Evolutionary conservation across 257 asterid species (phyloP).

Genomic region (Capsicum pubescens): DNA sequence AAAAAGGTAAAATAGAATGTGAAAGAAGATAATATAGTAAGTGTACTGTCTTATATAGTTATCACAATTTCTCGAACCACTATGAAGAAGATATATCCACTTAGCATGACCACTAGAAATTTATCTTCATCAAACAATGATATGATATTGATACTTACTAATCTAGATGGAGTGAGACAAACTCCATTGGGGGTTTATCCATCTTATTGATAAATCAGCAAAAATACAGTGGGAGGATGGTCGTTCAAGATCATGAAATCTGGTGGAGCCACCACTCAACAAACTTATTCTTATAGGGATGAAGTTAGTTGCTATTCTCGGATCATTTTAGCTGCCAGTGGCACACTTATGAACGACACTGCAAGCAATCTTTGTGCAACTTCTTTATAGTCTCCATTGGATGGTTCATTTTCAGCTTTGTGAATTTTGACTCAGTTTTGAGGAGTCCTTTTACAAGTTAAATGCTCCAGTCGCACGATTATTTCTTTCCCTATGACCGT

Average conservation of each 20-base stretch:
- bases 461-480: background rate
- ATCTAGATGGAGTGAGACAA: conserved; percentile 52
- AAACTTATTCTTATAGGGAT: conserved; percentile 32
- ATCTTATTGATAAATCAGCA: conserved; percentile 51
- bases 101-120: too few relatives aligned
- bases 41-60: too few relatives aligned
- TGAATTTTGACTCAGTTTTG: background rate
- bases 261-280: too few relatives aligned
- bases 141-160: conserved; percentile 50
- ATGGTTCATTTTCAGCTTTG: conserved; percentile 8
- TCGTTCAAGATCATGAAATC: conserved; percentile 52
- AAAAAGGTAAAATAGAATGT: too few relatives aligned
- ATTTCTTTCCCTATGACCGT: background rate
- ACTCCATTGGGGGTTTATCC: conserved; percentile 20
- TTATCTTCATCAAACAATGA: too few relatives aligned
- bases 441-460: background rate
- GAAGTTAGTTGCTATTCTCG: conserved; percentile 50
- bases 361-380: conserved; percentile 49
- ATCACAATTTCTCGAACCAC: too few relatives aligned
- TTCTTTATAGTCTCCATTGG: conserved; percentile 23
- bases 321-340: conserved; percentile 48
- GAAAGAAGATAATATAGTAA: too few relatives aligned
- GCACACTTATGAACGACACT: conserved; percentile 44
- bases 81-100: too few relatives aligned
- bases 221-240: conserved; percentile 67